A percentile compares a stretch with the other conserved stretches of the same genome.
phyloP scores from a whole-genome alignment of 768 basidiomycete genomes.

The Thelephora ganbajun region DNA sequence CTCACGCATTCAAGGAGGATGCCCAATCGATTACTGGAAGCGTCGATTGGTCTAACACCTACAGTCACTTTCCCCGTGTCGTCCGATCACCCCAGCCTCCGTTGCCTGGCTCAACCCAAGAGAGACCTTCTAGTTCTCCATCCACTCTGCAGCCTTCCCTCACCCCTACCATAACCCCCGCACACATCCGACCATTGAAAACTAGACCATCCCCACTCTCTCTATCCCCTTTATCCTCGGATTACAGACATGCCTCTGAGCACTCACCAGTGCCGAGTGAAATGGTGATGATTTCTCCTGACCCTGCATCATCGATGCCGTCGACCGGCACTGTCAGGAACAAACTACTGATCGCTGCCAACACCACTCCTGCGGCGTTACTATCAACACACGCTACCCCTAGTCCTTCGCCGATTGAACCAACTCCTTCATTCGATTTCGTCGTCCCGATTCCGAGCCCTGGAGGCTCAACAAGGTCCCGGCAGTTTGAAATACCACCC shows the following conservation, averaged over 20 bases:
- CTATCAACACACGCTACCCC: not conserved
- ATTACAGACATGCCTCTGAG: not conserved
- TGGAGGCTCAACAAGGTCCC: not conserved
- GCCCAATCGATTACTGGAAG: not conserved
- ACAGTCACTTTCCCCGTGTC: not conserved
- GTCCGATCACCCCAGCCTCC: not conserved
- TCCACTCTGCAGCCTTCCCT: not conserved
- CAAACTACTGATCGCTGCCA: no score
- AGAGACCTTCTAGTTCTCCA: not conserved
- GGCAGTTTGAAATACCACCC: conserved; percentile 20
- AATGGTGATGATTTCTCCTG: not conserved
- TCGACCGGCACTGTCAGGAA: not conserved
- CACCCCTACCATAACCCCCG: not conserved
- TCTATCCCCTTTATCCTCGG: not conserved
- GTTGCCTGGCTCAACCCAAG: not conserved
- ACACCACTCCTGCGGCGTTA: no score
- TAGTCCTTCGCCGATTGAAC: not conserved
- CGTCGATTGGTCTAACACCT: not conserved
- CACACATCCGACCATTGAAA: not conserved
- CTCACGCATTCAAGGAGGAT: not conserved
- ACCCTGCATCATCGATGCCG: not conserved
- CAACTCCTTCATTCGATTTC: not conserved
- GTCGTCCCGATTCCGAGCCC: not conserved
- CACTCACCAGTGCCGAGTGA: not conserved
- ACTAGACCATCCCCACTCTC: not conserved